Percentiles rank a stretch among this genome's conserved stretches.
Conservation (phyloP, 2,329 filamentous ascomycete genomes). For the Macrophomina tecta region DNA sequence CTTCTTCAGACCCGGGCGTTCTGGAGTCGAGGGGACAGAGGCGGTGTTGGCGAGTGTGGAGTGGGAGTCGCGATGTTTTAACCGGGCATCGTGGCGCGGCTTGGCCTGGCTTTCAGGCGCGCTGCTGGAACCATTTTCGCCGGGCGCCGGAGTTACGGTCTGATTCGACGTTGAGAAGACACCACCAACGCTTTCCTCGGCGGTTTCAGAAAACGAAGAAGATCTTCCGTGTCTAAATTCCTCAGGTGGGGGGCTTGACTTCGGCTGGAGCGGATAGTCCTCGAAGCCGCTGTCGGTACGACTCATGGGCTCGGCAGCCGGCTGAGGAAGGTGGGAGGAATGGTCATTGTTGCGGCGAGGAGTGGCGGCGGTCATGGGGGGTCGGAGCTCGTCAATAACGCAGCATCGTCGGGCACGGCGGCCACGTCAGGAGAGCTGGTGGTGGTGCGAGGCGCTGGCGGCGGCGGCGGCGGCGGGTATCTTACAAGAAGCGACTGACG, state of each 20-base stretch:
- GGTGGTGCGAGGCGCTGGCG: background rate
- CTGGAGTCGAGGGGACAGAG: background rate
- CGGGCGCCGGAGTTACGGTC: background rate
- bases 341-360: slow-evolving; percentile 4
- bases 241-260: background rate
- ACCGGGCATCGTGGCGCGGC: background rate
- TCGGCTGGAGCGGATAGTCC: slow-evolving; percentile 14
- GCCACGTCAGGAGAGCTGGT: background rate
- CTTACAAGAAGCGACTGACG: slow-evolving; percentile 8
- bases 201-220: slow-evolving; percentile 17
- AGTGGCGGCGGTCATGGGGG: slow-evolving; percentile 5
- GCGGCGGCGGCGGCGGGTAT: too few species aligned
- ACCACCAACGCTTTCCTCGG: background rate
- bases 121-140: background rate
- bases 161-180: background rate
- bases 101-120: slow-evolving; percentile 1
- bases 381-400: slow-evolving; percentile 19
- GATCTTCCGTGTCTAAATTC: background rate
- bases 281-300: slow-evolving; percentile 28
- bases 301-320: slow-evolving; percentile 22
- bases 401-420: slow-evolving; percentile 10
- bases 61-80: slow-evolving; percentile 4
- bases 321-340: background rate
- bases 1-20: slow-evolving; percentile 7
- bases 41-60: background rate